Evolutionary conservation across 2,329 filamentous ascomycete genomes (phyloP).

Genomic region (Penicillium polonicum): DNA sequence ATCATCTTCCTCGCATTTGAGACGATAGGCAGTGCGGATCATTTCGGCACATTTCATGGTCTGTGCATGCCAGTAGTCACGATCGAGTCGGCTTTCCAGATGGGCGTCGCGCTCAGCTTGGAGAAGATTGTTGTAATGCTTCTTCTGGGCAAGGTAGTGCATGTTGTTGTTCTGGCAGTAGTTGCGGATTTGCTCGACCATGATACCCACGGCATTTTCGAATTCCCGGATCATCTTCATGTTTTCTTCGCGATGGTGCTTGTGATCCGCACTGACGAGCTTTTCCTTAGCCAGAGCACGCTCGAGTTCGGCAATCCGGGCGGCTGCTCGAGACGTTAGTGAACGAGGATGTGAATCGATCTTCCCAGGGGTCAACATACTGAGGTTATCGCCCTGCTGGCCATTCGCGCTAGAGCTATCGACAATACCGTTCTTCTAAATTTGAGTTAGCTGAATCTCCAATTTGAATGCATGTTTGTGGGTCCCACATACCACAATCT

Average conservation of each 20-base stretch:
- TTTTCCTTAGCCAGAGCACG: constrained; percentile 48
- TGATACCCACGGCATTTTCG: constrained; percentile 47
- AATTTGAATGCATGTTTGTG: neutral
- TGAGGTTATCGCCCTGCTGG: constrained; percentile 46
- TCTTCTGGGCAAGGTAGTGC: constrained; percentile 48
- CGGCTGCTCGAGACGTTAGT: constrained; percentile 31
- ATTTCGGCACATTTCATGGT: constrained; percentile 50
- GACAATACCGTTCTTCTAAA: constrained; percentile 44
- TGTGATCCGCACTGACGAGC: constrained; percentile 42
- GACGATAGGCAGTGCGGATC: constrained; percentile 48
- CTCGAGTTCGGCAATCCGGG: constrained; percentile 51
- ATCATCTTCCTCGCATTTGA: constrained; percentile 51
- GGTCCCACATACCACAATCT: constrained; percentile 44
- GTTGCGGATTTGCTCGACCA: constrained; percentile 52
- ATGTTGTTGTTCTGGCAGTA: constrained; percentile 52
- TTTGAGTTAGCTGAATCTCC: constrained; percentile 13
- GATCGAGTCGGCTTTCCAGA: constrained; percentile 49
- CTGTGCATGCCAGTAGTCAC: constrained; percentile 51
- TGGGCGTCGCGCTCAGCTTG: constrained; percentile 53
- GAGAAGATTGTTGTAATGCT: constrained; percentile 51
- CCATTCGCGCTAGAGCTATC: constrained; percentile 41
- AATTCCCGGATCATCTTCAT: constrained; percentile 50
- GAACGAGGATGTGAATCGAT: neutral
- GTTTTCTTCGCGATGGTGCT: constrained; percentile 50
- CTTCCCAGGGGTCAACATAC: constrained; percentile 26